Conservation (phyloP, 495 filamentous ascomycete genomes). For the Cercophora newfieldiana region DNA sequence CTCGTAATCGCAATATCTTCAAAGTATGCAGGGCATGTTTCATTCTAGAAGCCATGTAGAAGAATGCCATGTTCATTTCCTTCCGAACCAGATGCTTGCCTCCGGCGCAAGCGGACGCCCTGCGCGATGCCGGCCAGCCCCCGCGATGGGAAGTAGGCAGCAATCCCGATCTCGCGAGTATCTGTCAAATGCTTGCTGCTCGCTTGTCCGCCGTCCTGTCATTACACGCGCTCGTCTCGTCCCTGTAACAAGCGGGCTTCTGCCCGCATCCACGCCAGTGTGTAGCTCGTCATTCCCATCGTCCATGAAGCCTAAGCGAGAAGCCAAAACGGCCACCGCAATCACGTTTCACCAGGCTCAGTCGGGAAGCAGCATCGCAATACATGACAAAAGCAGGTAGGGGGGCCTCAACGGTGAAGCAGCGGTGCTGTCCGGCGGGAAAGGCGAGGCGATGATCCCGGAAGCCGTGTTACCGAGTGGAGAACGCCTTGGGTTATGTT, state of each 20-base stretch:
- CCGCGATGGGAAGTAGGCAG: not conserved
- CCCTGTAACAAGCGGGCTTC: not conserved
- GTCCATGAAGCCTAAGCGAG: not conserved
- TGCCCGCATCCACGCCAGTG: not conserved
- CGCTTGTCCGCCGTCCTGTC: not conserved
- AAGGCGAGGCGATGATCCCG: conserved; percentile 16
- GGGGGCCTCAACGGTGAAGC: conserved; percentile 3
- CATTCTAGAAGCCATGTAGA: conserved; percentile 36
- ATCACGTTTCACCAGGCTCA: conserved; percentile 25
- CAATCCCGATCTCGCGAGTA: not conserved
- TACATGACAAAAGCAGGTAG: conserved; percentile 19
- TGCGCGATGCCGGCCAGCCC: too few relatives aligned
- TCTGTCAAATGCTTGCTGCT: not conserved
- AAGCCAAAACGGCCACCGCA: conserved; percentile 16
- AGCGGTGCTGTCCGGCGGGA: conserved; percentile 4
- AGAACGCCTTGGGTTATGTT: not conserved
- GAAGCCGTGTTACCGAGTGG: not conserved
- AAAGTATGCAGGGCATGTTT: conserved; percentile 28
- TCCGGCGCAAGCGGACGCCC: too few relatives aligned
- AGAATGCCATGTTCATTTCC: conserved; percentile 27
- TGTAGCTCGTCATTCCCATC: not conserved
- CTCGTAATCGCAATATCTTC: conserved; percentile 18
- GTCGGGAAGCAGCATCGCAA: conserved; percentile 21
- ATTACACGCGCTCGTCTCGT: not conserved
- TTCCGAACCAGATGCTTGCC: conserved; percentile 17